Percentiles rank a stretch among this genome's conserved stretches.
Conservation (phyloP, 2,329 filamentous ascomycete genomes). For the Bipolaris oryzae region DNA sequence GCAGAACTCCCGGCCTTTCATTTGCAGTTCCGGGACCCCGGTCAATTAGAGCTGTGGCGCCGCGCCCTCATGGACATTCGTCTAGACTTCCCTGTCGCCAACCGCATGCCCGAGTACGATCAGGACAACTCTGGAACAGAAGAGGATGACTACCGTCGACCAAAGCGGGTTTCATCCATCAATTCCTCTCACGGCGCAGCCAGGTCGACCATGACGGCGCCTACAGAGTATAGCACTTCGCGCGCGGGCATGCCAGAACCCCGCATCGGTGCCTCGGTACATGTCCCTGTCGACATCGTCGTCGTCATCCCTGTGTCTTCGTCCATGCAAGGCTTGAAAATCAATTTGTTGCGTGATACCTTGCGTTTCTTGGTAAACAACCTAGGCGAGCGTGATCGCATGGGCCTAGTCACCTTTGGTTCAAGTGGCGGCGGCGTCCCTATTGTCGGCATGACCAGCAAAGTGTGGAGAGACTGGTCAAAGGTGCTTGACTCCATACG, state of each 20-base stretch:
- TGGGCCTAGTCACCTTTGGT: slow-evolving; percentile 97
- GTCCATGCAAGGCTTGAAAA: slow-evolving; percentile 99
- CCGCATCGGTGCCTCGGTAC: slow-evolving; percentile 62
- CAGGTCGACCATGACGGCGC: slow-evolving; percentile 83
- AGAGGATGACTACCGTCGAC: slow-evolving; percentile 79
- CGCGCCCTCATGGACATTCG: slow-evolving; percentile 86
- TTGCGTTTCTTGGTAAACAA: slow-evolving; percentile 89
- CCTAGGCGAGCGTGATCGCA: slow-evolving; percentile 89
- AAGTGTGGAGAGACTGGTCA: slow-evolving; percentile 89
- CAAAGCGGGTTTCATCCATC: slow-evolving; percentile 77
- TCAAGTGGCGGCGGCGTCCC: slow-evolving; percentile 92
- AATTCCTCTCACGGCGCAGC: slow-evolving; percentile 83
- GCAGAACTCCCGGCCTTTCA: slow-evolving; percentile 93
- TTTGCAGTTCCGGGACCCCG: slow-evolving; percentile 81
- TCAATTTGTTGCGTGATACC: slow-evolving; percentile 88
- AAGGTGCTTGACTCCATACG: slow-evolving; percentile 86
- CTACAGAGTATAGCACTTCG: slow-evolving; percentile 88
- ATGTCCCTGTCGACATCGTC: slow-evolving; percentile 93
- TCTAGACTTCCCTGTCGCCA: slow-evolving; percentile 61
- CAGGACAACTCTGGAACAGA: slow-evolving; percentile 81
- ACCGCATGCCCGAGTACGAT: slow-evolving; percentile 75
- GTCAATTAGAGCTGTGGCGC: slow-evolving; percentile 88
- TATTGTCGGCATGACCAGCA: slow-evolving; percentile 97
- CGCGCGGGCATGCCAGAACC: slow-evolving; percentile 52
- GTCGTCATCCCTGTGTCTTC: slow-evolving; percentile 97